Percentiles rank a stretch among this genome's conserved stretches.
These are phyloP conservation scores for Mycosphaerella sp. DNA, from an alignment of 2,329 filamentous ascomycete species.

Conservation along the genomic window DNA sequence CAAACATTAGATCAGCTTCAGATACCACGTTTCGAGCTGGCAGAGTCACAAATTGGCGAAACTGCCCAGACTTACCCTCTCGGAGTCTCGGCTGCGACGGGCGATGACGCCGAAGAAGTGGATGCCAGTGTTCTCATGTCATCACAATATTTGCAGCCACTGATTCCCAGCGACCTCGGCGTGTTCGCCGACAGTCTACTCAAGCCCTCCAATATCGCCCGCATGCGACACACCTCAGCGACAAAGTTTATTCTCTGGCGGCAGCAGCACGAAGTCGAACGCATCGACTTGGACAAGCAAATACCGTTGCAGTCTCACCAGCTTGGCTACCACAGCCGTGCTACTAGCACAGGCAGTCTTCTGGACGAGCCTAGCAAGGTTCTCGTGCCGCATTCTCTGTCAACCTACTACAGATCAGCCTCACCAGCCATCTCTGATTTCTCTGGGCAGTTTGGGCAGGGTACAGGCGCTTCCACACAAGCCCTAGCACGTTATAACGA, in stretches of 20 bases:
- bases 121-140: constrained; percentile 92
- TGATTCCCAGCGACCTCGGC: constrained; percentile 67
- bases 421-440: constrained; percentile 27
- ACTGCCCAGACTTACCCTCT: constrained; percentile 46
- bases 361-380: constrained; percentile 30
- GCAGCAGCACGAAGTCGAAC: constrained; percentile 28
- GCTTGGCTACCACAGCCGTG: constrained; percentile 21
- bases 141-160: constrained; percentile 77
- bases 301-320: constrained; percentile 21
- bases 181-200: constrained; percentile 68
- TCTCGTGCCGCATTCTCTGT: constrained; percentile 28
- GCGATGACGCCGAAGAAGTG: constrained; percentile 72
- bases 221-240: constrained; percentile 74
- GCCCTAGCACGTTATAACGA: constrained; percentile 48
- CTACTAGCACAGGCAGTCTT: constrained; percentile 26
- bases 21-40: constrained; percentile 15
- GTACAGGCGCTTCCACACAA: constrained; percentile 34
- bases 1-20: constrained; percentile 13
- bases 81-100: constrained; percentile 68
- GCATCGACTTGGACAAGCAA: constrained; percentile 27
- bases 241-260: constrained; percentile 75
- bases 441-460: constrained; percentile 15
- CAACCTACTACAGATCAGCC: constrained; percentile 33
- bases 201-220: constrained; percentile 68
- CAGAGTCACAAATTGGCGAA: background rate